Evolutionary conservation across 2,329 filamentous ascomycete genomes (phyloP).

Genomic region (Fusarium palustre): DNA sequence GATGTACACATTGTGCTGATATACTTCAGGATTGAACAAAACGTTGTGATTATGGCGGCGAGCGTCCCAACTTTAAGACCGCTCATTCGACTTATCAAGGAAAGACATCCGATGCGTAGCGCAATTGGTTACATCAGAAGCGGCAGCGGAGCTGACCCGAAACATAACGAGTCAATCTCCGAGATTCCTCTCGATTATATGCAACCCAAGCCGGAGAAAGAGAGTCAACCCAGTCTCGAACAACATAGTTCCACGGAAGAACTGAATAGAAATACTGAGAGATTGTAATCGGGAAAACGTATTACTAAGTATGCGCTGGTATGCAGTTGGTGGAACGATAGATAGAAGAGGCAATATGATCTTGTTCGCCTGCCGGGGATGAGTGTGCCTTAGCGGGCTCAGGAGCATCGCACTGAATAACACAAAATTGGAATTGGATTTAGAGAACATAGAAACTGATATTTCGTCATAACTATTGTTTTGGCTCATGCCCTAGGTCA

Average conservation of each 20-base stretch:
- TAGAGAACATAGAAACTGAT: neutral
- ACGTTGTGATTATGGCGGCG: constrained; percentile 29
- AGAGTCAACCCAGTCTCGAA: neutral
- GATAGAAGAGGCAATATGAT: neutral
- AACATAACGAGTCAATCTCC: neutral
- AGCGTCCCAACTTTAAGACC: constrained; percentile 15
- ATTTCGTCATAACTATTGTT: neutral
- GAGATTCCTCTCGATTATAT: constrained; percentile 7
- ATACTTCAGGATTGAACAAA: constrained; percentile 16
- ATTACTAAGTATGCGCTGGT: too few relatives aligned
- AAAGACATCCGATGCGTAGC: neutral
- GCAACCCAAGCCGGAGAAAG: neutral
- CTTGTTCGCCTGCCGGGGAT: too few relatives aligned
- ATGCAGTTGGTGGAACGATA: too few relatives aligned
- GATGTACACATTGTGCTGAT: neutral
- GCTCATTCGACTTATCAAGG: constrained; percentile 10
- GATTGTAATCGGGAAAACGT: too few relatives aligned
- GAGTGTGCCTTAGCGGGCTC: neutral
- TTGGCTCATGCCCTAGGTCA: neutral
- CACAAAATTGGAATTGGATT: too few relatives aligned
- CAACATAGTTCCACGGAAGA: constrained; percentile 1
- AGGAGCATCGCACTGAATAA: neutral
- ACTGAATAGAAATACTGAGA: neutral
- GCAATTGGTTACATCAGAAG: neutral
- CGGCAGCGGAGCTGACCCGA: neutral